Conservation (phyloP, 208 protist species). For the Wallacemonas sp. region DNA sequence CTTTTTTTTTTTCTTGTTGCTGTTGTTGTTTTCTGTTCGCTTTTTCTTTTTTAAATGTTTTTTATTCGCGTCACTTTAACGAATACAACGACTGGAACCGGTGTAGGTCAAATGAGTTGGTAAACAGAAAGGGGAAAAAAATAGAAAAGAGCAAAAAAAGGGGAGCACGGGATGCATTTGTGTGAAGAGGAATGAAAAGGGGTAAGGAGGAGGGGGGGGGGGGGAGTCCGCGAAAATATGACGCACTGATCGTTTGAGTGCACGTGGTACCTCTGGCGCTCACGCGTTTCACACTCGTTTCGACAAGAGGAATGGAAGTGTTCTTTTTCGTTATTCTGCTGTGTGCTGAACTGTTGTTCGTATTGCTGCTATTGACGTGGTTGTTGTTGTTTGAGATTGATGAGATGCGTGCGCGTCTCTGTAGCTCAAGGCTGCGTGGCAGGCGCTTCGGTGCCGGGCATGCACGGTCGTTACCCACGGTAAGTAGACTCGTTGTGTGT, state of each 20-base stretch:
- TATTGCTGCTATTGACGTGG: too few relatives aligned
- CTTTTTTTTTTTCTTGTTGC: neutral
- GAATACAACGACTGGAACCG: too few relatives aligned
- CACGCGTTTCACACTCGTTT: too few relatives aligned
- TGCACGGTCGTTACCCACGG: too few relatives aligned
- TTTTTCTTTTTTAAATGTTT: neutral
- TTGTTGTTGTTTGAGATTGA: neutral
- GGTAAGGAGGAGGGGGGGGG: neutral
- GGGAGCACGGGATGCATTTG: neutral
- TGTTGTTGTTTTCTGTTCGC: neutral
- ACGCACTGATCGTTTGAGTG: too few relatives aligned
- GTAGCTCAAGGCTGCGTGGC: too few relatives aligned
- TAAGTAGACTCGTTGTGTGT: neutral
- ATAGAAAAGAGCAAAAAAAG: constrained; percentile 10
- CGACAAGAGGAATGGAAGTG: neutral
- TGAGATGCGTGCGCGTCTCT: neutral
- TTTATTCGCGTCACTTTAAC: neutral
- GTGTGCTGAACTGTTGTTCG: too few relatives aligned
- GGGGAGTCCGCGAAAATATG: too few relatives aligned
- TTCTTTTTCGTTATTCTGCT: neutral
- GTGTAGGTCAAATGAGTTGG: too few relatives aligned
- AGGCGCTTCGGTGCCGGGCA: too few relatives aligned
- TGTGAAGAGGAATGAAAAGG: neutral
- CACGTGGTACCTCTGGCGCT: too few relatives aligned
- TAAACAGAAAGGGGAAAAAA: neutral